Base-by-base conservation (phyloP, 352 stramenopile species). In the Pythium oligandrum region DNA sequence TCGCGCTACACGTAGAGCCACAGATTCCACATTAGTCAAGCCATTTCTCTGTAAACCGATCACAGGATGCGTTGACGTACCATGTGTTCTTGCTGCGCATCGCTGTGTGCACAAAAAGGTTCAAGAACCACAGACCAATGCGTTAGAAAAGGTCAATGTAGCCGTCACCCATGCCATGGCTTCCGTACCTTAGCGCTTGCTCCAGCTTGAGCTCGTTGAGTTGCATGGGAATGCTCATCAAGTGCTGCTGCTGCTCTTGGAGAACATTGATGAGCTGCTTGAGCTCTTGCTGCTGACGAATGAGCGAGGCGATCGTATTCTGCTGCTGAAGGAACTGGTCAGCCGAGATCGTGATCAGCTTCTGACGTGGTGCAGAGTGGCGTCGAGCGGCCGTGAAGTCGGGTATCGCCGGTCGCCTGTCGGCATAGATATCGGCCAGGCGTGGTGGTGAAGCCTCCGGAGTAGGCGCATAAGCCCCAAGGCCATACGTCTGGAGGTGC, bases 301-400 rank as follows among this genome's bases (percentile, higher is more conserved):
- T 90, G 12, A 93, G 66, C 48, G 76, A 83, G 1, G 83, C 76
- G 40, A 93, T 89, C n/a, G 75, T 90, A 53, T 90, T 71, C 51
- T 93, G 78, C 63, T 93, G 83, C 48, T 90, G 78, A 40, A 89
- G 53, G 48, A 83, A 93, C 62, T 90, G 83, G 40, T 75, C 65
- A 1, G 73, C 68, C 3, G 79, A 88, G 40, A 93, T 87, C 7
- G 76, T 83, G 50, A 88, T 73, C 12, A 75, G 61, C 40, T 76
- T 78, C 58, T 85, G 74, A n/a, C 66, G 60, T 2, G 61, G 60
- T 6, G 55, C 61, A 31, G 60, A 55, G 44, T 68, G 61, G 11
- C 61, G 55, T 11, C 55, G 55, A 36, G 56, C 52, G 30, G 55
- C 51, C 3, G 50, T 55, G 4, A 63, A n/a, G 36, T 68, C 60